These are phyloP conservation scores for Hypomyces rosellus DNA, from an alignment of 2,329 filamentous ascomycete genomes.

Conservation along the genomic window DNA sequence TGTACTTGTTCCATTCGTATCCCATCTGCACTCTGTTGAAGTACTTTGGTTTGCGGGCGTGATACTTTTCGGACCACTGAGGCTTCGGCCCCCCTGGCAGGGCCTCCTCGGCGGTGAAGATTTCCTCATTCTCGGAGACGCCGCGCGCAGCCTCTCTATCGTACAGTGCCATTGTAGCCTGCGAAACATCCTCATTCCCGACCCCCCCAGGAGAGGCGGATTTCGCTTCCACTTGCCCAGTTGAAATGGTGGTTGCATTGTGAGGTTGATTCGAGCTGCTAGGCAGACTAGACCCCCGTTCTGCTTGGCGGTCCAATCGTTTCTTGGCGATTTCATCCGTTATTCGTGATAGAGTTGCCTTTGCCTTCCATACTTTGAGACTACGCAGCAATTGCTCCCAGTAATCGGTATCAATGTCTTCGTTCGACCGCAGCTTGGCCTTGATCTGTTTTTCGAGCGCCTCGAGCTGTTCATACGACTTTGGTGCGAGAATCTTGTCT, in stretches of 20 bases:
- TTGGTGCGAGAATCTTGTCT: constrained; percentile 78
- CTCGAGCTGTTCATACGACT: constrained; percentile 81
- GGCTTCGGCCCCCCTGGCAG: constrained; percentile 56
- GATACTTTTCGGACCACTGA: constrained; percentile 77
- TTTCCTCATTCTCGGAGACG: constrained; percentile 88
- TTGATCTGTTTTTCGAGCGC: constrained; percentile 81
- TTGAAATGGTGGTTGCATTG: not conserved
- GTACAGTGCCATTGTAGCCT: constrained; percentile 81
- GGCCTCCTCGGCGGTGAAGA: constrained; percentile 85
- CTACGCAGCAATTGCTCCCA: constrained; percentile 90
- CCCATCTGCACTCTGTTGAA: constrained; percentile 99
- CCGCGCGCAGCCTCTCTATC: constrained; percentile 90
- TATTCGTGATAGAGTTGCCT: constrained; percentile 72
- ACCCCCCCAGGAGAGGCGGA: not conserved
- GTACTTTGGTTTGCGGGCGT: constrained; percentile 86
- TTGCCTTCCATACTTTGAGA: constrained; percentile 85
- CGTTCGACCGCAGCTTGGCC: constrained; percentile 77
- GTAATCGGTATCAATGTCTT: constrained; percentile 93
- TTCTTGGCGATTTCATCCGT: constrained; percentile 69
- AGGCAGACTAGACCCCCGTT: constrained; percentile 63
- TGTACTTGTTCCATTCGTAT: constrained; percentile 99
- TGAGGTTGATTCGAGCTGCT: constrained; percentile 7
- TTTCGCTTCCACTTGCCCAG: not conserved
- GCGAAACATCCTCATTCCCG: constrained; percentile 73
- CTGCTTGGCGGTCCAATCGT: constrained; percentile 59